Evolutionary conservation across 2,329 filamentous ascomycete genomes (phyloP).

Genomic region (Paradendryphiella salina): DNA sequence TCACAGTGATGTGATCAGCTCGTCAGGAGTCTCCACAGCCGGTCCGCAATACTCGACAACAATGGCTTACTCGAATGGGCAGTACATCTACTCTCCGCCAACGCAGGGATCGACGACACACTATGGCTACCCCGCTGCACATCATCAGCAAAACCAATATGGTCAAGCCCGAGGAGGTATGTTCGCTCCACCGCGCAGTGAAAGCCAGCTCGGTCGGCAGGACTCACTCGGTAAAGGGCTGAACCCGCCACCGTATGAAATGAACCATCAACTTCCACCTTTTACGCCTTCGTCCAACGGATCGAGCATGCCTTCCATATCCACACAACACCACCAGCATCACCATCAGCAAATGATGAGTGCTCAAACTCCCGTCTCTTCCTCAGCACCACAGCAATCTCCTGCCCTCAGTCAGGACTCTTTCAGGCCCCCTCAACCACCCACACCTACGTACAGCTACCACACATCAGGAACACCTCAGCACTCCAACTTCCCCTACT

Average conservation of each 20-base stretch:
- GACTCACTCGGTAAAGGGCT: constrained; percentile 67
- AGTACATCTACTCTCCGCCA: constrained; percentile 63
- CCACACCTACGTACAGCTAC: constrained; percentile 66
- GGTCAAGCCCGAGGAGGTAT: constrained; percentile 47
- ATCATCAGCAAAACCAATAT: constrained; percentile 42
- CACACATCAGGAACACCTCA: constrained; percentile 58
- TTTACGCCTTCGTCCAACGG: constrained; percentile 63
- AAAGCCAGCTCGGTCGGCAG: constrained; percentile 57
- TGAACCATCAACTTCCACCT: constrained; percentile 61
- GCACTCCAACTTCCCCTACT: constrained; percentile 54
- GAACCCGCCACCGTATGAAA: constrained; percentile 68
- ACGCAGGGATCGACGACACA: constrained; percentile 61
- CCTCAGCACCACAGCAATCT: constrained; percentile 50
- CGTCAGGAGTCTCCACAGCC: constrained; percentile 63
- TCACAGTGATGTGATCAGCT: constrained; percentile 63
- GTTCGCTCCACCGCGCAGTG: constrained; percentile 59
- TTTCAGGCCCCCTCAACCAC: constrained; percentile 61
- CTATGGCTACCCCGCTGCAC: constrained; percentile 55
- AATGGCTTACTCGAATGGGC: constrained; percentile 62
- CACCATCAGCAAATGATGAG: constrained; percentile 53
- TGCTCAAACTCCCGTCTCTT: constrained; percentile 46
- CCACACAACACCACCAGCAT: constrained; percentile 47
- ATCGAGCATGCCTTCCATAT: constrained; percentile 51
- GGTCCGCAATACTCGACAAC: constrained; percentile 60
- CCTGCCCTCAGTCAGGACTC: constrained; percentile 63